Base-by-base conservation (phyloP, 2,329 filamentous ascomycete species). In the Nemania serpens region DNA sequence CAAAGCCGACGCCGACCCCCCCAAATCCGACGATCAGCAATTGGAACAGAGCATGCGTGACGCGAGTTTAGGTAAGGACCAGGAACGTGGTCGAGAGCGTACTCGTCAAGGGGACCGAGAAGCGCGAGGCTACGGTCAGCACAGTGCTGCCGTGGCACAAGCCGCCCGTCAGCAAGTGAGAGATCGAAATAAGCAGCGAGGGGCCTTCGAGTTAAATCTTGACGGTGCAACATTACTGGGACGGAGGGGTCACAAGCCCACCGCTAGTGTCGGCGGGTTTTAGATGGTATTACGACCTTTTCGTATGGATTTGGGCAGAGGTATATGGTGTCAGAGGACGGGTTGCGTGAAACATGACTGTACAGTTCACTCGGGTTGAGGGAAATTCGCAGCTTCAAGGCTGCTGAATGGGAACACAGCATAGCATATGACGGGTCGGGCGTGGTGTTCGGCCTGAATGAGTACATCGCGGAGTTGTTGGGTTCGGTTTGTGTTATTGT, bases 171-270 rank as follows among this genome's bases (percentile, higher is more conserved):
- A 91, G 71, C 91, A 92, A 71, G 91, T 95, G 5, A 78, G 82
- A 42, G 86, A 88, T 46, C 81, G 85, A 34, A 84, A 86, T 59
- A 84, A 82, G 64, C 87, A 90, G 68, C 91, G 89, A 75, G 93
- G 91, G 34, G 88, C 90, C 0, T 99, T 99, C 68, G 95, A 99
- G 76, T 84, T 99, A 48, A 97, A 88, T 72, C 79, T 99, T 39
- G 92, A 96, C 66, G 95, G 95, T 58, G 91, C 95, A 1, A 98
- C 93, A 1, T 77, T 99, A 53, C 80, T 99, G 4, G 93, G 93
- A 34, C 86, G 93, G 69, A 78, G 86, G 61, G 81, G 79, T 20
- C 80, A 83, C 68, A 86, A 87, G 69, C 75, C 83, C 46, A 75
- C 81, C 22, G 78, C 81, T 61, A 78, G 74, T 34, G 78, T 78